Percentiles rank a stretch among this genome's conserved stretches.
These are phyloP conservation scores for Fusarium pseudoanthophilum DNA, from an alignment of 2,329 filamentous ascomycete genomes.

Conservation along the genomic window DNA sequence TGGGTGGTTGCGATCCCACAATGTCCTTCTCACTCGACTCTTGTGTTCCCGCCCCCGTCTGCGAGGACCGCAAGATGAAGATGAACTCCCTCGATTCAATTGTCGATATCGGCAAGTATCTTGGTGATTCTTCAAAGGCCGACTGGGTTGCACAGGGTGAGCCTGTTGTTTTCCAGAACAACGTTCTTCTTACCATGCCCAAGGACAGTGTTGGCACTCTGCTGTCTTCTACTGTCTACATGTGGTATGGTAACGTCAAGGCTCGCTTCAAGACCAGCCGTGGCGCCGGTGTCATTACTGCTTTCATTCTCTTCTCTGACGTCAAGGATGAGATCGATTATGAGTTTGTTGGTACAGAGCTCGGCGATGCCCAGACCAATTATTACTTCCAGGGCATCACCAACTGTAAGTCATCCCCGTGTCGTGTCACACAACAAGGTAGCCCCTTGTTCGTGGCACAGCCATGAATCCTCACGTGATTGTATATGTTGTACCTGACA, in stretches of 20 bases:
- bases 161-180: conserved; percentile 73
- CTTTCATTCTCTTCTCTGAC: conserved; percentile 94
- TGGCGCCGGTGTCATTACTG: conserved; percentile 91
- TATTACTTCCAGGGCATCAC: conserved; percentile 96
- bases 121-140: conserved; percentile 80
- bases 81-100: conserved; percentile 78
- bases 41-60: conserved; percentile 86
- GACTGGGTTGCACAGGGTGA: conserved; percentile 92
- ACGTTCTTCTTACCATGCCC: conserved; percentile 89
- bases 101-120: conserved; percentile 79
- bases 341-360: conserved; percentile 88
- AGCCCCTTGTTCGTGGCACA: conserved; percentile 8
- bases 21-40: conserved; percentile 85
- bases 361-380: conserved; percentile 86
- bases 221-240: conserved; percentile 82
- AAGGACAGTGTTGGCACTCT: conserved; percentile 87
- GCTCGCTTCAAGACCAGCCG: conserved; percentile 86
- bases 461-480: conserved; percentile 20
- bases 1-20: conserved; percentile 92
- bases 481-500: neutral
- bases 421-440: conserved; percentile 6
- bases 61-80: conserved; percentile 77
- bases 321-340: conserved; percentile 99
- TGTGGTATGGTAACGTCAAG: conserved; percentile 97
- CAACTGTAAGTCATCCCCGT: conserved; percentile 72